Conservation (phyloP, 805 yeast genomes). For the Suhomyces canberraensis region DNA sequence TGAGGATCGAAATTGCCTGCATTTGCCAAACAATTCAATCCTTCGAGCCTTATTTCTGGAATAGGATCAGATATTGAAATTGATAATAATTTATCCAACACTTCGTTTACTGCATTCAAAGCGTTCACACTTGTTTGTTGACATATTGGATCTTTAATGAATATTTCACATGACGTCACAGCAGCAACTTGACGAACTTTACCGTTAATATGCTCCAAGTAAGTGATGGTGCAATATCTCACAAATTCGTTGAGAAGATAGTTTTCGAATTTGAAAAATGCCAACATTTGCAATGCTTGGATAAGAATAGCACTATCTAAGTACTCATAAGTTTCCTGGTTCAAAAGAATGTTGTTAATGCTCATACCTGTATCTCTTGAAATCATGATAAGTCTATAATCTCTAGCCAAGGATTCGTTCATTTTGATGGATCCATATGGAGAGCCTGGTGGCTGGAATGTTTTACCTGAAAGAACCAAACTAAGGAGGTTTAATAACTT, state of each 20-base stretch:
- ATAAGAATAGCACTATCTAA: slow-evolving; percentile 52
- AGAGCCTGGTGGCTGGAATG: slow-evolving; percentile 81
- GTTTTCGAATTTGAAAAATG: slow-evolving; percentile 69
- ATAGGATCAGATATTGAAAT: slow-evolving; percentile 86
- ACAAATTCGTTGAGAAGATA: slow-evolving; percentile 85
- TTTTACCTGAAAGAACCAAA: slow-evolving; percentile 73
- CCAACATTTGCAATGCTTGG: slow-evolving; percentile 76
- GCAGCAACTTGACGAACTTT: slow-evolving; percentile 84
- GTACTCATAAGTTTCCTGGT: slow-evolving; percentile 30
- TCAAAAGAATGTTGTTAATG: slow-evolving; percentile 30
- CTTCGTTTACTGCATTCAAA: slow-evolving; percentile 77
- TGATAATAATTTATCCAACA: slow-evolving; percentile 73
- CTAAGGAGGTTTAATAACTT: slow-evolving; percentile 70
- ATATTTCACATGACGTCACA: slow-evolving; percentile 73
- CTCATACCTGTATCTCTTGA: slow-evolving; percentile 60
- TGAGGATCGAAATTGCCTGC: slow-evolving; percentile 84
- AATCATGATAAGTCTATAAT: slow-evolving; percentile 72
- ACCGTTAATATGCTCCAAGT: slow-evolving; percentile 76
- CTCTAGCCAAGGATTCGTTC: slow-evolving; percentile 65
- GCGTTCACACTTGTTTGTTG: slow-evolving; percentile 79
- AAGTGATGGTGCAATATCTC: slow-evolving; percentile 75
- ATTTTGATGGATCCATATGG: slow-evolving; percentile 63
- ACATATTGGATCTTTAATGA: slow-evolving; percentile 77
- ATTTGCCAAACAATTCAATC: slow-evolving; percentile 57
- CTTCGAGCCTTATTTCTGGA: slow-evolving; percentile 80